Evolutionary conservation across 176 grass and related monocot species (phyloP), one percentile per base, ranked within the genome.

Genomic region (Cenchrus fungigraminus): DNA sequence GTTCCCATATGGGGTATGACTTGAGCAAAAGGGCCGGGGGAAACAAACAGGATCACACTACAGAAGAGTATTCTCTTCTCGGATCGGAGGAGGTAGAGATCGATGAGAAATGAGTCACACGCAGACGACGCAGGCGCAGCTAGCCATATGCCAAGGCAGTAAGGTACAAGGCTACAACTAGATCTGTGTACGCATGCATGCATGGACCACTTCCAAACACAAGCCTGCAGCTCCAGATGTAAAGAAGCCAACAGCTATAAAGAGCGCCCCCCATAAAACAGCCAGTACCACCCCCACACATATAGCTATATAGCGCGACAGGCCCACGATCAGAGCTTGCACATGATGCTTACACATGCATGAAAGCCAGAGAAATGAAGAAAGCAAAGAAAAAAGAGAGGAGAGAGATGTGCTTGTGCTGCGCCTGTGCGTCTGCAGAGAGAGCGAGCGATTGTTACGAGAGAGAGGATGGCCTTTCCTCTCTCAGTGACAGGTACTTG

Each of bases 191-290:
- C 19, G 65, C 58, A 90, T 92, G 79, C 61, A 76, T 15, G 65
- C 58, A 90, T 40, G 94, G 93, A 91, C 95, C 93, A 94, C 91
- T 92, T 93, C 63, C 90, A 90, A 85, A 60, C 89, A 90, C 83
- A 86, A 89, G 85, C 83, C 93, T 95, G 93, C 92, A 93, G 46
- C 91, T 91, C 82, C 95, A 93, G 89, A 92, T 93, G 85, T 95
- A 95, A 98, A 93, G 92, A 98, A 92, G 78, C 92, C 94, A 98
- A 93, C 95, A 98, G 89, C 91, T 93, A 91, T 95, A 95, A 93
- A 93, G 86, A 92, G 85, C 34, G 34, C 37, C 84, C 82, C 66
- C 87, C 90, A 88, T 87, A 92, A 91, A 82, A 91, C 86, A 93
- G 65, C 55, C 62, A 88, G 81, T 87, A 82, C 83, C 51, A 86